Evolutionary conservation across 768 basidiomycete species (phyloP).

Genomic region (Hericium coralloides): DNA sequence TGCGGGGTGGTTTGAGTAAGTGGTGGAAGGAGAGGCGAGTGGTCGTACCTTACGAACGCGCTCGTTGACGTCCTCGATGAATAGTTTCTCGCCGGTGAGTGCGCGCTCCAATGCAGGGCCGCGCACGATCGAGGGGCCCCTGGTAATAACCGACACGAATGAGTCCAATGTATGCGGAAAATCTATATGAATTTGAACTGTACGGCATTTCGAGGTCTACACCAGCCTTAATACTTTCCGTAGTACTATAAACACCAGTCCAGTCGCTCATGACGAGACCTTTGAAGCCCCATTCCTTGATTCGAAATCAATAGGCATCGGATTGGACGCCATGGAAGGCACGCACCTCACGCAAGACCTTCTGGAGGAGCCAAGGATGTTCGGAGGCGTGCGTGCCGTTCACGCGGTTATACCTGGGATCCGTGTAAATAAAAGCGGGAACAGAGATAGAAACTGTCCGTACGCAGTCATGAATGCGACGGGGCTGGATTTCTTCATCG

Average conservation of each 20-base stretch:
- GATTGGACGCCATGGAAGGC: not conserved
- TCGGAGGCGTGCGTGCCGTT: slow-evolving; percentile 56
- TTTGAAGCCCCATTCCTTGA: slow-evolving; percentile 53
- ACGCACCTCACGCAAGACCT: slow-evolving; percentile 40
- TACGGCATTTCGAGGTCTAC: slow-evolving; percentile 59
- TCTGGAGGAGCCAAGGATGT: slow-evolving; percentile 36
- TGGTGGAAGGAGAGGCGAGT: not conserved
- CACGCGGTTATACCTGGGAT: slow-evolving; percentile 44
- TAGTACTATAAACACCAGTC: slow-evolving; percentile 41
- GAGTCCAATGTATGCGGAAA: not conserved
- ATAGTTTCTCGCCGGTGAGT: slow-evolving; percentile 34
- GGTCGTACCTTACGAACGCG: slow-evolving; percentile 16
- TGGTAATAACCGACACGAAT: slow-evolving; percentile 7
- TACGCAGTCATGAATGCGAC: slow-evolving; percentile 55
- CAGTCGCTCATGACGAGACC: slow-evolving; percentile 56
- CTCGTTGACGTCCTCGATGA: slow-evolving; percentile 31
- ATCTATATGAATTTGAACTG: slow-evolving; percentile 9
- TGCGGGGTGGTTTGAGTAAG: not conserved
- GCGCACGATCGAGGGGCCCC: slow-evolving; percentile 41
- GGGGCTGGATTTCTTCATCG: slow-evolving; percentile 43
- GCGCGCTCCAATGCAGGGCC: slow-evolving; percentile 34
- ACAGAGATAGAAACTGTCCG: slow-evolving; percentile 11
- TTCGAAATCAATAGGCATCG: not conserved
- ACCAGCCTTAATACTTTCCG: slow-evolving; percentile 48
- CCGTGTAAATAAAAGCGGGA: not conserved